A percentile compares a stretch with the other conserved stretches of the same genome.
phyloP scores from a whole-genome alignment of 2,329 filamentous ascomycete genomes.

The Berkeleyomyces basicola region DNA sequence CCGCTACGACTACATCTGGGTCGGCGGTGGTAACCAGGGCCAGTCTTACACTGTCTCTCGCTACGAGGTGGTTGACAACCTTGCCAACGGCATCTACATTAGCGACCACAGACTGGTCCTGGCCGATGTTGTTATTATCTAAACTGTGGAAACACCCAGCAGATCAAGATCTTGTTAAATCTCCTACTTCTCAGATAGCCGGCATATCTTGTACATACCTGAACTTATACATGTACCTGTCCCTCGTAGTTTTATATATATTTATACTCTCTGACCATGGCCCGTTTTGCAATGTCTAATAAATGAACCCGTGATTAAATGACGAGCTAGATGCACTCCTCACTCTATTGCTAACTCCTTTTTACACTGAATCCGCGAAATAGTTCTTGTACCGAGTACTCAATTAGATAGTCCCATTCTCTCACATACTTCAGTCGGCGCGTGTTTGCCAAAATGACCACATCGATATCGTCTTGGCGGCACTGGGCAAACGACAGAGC shows the following conservation, averaged over 20 bases:
- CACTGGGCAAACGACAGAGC: neutral
- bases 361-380: too few relatives aligned
- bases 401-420: neutral
- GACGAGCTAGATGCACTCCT: too few relatives aligned
- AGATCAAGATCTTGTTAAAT: too few relatives aligned
- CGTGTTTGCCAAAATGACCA: constrained; percentile 4
- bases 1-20: constrained; percentile 52
- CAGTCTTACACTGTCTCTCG: constrained; percentile 27
- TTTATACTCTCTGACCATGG: too few relatives aligned
- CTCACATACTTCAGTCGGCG: neutral
- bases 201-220: too few relatives aligned
- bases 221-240: too few relatives aligned
- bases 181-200: too few relatives aligned
- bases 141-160: neutral
- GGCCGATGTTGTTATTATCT: neutral
- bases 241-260: too few relatives aligned
- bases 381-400: too few relatives aligned
- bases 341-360: too few relatives aligned
- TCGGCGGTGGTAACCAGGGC: constrained; percentile 18
- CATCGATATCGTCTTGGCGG: neutral
- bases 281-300: too few relatives aligned
- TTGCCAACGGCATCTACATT: constrained; percentile 46
- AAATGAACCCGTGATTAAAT: too few relatives aligned
- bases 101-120: constrained; percentile 54
- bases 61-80: constrained; percentile 44